Base-by-base conservation (phyloP, 345 rosid genomes). In the Murraya paniculata region DNA sequence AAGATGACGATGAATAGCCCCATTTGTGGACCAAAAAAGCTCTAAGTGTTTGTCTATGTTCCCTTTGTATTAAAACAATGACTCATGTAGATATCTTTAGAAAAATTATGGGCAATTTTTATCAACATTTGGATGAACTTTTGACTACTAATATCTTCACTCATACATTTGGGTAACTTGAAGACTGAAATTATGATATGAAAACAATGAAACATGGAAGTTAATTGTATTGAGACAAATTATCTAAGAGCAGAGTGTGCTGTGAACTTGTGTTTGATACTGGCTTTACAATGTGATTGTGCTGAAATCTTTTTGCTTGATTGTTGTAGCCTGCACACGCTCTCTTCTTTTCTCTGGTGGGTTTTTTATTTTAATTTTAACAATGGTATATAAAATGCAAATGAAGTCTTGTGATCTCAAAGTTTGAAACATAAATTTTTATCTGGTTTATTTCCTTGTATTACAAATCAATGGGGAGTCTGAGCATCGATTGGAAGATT, bases 1-100 rank as follows among this genome's bases (percentile, higher is more conserved):
- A 88, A 22, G 94, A 90, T 60, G 91, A 45, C 1, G 84, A 88
- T 74, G 89, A 83, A n/a, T 85, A 79, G 67, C 53, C 31, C 21
- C 35, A 57, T 35, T 9, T 4, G 21, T 36, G 3, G 60, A 28
- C 18, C 41, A 13, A 53, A 64, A 55, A 31, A 0, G 30, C 13
- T 48, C 14, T 0, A 7, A 28, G 28, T 5, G 2, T 74, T 1
- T 22, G 31, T 6, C 59, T 18, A 10, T 39, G 77, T 21, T 74
- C 21, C n/a, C 16, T 11, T 74, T 2, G 31, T 22, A 28, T 74
- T 61, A 62, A 62, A 64, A 48, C 45, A 11, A 14, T 30, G 31
- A 30, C 60, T 6, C 50, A 0, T 74, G 78, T 45, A 74, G 59
- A 74, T 61, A 61, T 62, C 21, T 74, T 45, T 1, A 27, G 1